Evolutionary conservation across 2,329 filamentous ascomycete species (phyloP).

Genomic region (Curvularia lunata): DNA sequence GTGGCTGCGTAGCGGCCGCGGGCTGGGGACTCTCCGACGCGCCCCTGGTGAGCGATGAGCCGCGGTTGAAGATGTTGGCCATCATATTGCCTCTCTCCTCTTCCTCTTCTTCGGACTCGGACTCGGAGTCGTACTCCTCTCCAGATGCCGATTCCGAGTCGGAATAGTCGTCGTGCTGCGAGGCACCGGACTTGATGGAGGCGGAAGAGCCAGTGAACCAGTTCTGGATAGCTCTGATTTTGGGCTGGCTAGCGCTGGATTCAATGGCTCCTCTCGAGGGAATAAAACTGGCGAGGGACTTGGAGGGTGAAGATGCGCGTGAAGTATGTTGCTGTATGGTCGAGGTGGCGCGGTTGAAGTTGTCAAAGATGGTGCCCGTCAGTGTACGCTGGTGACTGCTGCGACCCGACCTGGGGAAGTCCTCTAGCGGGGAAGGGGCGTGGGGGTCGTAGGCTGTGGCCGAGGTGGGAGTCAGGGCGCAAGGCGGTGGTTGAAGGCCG

Average conservation of each 20-base stretch:
- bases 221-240: slow-evolving; percentile 50
- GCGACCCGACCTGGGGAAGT: slow-evolving; percentile 29
- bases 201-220: slow-evolving; percentile 62
- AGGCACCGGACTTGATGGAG: slow-evolving; percentile 55
- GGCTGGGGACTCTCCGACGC: slow-evolving; percentile 30
- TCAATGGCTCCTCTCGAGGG: slow-evolving; percentile 42
- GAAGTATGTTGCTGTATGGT: slow-evolving; percentile 49
- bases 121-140: slow-evolving; percentile 34
- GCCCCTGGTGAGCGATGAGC: slow-evolving; percentile 34
- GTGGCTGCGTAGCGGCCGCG: slow-evolving; percentile 23
- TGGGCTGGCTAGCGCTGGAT: slow-evolving; percentile 42
- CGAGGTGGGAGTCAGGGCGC: slow-evolving; percentile 38
- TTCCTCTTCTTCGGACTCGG: slow-evolving; percentile 30
- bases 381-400: slow-evolving; percentile 43
- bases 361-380: slow-evolving; percentile 48
- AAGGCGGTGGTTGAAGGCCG: slow-evolving; percentile 41
- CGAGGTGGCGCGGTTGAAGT: slow-evolving; percentile 46
- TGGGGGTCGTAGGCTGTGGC: slow-evolving; percentile 47
- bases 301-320: slow-evolving; percentile 48
- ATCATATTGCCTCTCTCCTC: slow-evolving; percentile 42
- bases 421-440: slow-evolving; percentile 36
- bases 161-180: slow-evolving; percentile 37
- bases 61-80: slow-evolving; percentile 43
- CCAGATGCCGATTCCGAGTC: slow-evolving; percentile 38
- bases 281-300: slow-evolving; percentile 50